Evolutionary conservation across 805 yeast genomes (phyloP).

Genomic region (Pichia membranifaciens): DNA sequence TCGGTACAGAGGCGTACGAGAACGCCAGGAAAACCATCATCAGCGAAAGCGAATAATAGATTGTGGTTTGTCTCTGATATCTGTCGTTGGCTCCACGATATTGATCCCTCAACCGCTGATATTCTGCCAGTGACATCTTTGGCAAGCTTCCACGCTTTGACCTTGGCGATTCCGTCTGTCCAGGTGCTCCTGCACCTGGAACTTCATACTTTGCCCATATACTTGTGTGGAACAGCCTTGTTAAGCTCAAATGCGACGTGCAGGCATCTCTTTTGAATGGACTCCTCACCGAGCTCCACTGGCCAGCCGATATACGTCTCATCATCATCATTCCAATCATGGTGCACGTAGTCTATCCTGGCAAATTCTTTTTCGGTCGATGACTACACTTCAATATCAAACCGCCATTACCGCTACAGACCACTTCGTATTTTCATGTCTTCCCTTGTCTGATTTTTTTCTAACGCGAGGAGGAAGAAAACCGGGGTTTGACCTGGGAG

Average conservation of each 20-base stretch:
- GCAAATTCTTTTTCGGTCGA: no score
- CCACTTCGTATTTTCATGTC: no score
- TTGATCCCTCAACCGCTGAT: conserved; percentile 22
- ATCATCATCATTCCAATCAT: neutral
- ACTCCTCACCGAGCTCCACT: no score
- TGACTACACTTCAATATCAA: no score
- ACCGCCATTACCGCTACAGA: no score
- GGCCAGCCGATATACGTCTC: neutral
- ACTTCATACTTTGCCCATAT: conserved; percentile 10
- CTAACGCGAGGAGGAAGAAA: neutral
- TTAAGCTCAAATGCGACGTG: neutral
- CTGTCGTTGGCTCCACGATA: conserved; percentile 25
- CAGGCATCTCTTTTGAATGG: neutral
- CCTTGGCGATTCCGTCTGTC: conserved; percentile 9
- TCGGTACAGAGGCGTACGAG: conserved; percentile 86
- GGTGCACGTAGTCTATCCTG: no score
- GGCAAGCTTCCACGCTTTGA: conserved; percentile 21
- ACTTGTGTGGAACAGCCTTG: conserved; percentile 7
- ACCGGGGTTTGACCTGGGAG: neutral
- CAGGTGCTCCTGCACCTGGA: conserved; percentile 13
- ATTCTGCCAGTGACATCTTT: conserved; percentile 29
- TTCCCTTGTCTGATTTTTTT: no score
- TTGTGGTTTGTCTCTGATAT: conserved; percentile 46
- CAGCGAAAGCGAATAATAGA: conserved; percentile 63
- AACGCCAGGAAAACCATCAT: conserved; percentile 67